These are phyloP conservation scores for Boletellus ananas DNA, from an alignment of 768 basidiomycete species.

Conservation along the genomic window DNA sequence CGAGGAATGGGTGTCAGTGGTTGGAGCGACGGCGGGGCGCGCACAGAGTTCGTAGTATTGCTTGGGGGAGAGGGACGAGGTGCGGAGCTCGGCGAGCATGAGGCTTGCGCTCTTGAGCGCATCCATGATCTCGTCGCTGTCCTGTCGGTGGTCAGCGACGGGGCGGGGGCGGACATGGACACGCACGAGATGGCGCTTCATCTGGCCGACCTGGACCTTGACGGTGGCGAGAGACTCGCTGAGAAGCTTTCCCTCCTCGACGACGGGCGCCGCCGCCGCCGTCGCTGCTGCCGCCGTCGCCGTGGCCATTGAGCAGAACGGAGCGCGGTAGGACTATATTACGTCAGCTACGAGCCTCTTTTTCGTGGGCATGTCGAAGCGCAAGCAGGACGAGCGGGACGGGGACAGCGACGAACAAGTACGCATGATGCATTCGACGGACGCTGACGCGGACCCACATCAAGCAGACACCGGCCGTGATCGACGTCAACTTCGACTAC, in stretches of 20 bases:
- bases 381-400: no score
- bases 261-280: slow-evolving; percentile 35
- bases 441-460: slow-evolving; percentile 14
- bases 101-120: slow-evolving; percentile 94
- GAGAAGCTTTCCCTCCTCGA: slow-evolving; percentile 79
- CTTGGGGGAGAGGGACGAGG: slow-evolving; percentile 89
- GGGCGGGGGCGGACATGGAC: neutral
- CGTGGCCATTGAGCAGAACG: slow-evolving; percentile 20
- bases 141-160: slow-evolving; percentile 42
- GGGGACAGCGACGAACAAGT: slow-evolving; percentile 43
- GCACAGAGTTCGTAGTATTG: slow-evolving; percentile 98
- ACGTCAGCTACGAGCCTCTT: slow-evolving; percentile 11
- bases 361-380: slow-evolving; percentile 43
- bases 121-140: slow-evolving; percentile 97
- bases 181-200: slow-evolving; percentile 88
- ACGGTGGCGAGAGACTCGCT: slow-evolving; percentile 83
- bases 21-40: slow-evolving; percentile 18
- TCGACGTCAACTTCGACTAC: slow-evolving; percentile 69
- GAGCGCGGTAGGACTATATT: neutral
- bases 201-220: slow-evolving; percentile 89
- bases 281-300: slow-evolving; percentile 14
- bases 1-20: neutral
- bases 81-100: slow-evolving; percentile 95
- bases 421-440: slow-evolving; percentile 22
- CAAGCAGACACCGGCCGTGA: slow-evolving; percentile 15